Percentiles rank a stretch among this genome's conserved stretches.
These are phyloP conservation scores for Chrysanthemum lavandulifolium DNA, from an alignment of 129 eudicot species.

Conservation along the genomic window DNA sequence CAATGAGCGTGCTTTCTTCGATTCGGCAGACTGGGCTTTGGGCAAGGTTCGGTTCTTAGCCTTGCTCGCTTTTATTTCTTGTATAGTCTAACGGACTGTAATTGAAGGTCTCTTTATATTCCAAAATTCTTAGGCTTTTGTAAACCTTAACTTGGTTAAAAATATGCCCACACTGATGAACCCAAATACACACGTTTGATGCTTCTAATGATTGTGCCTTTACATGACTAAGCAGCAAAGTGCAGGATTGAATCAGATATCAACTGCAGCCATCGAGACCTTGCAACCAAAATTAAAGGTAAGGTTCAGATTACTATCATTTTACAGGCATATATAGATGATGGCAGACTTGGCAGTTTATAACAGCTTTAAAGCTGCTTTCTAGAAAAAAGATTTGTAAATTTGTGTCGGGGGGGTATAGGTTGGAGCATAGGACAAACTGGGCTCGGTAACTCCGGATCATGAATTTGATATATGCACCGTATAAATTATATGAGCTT, in stretches of 20 bases:
- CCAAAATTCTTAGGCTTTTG: neutral
- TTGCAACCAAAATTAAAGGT: conserved; percentile 1
- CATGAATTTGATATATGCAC: too few relatives aligned
- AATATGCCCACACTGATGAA: neutral
- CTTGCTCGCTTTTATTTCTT: neutral
- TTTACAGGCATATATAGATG: too few relatives aligned
- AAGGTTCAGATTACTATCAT: neutral
- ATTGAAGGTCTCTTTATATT: neutral
- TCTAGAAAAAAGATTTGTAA: too few relatives aligned
- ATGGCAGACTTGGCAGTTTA: too few relatives aligned
- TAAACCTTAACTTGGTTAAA: neutral
- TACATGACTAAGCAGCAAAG: neutral
- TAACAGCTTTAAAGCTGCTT: too few relatives aligned
- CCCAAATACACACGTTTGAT: too few relatives aligned
- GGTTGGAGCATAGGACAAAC: too few relatives aligned
- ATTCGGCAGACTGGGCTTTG: conserved; percentile 17
- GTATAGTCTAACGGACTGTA: neutral
- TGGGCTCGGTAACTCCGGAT: too few relatives aligned
- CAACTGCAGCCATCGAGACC: neutral
- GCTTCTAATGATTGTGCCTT: neutral
- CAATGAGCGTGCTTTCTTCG: conserved; percentile 13
- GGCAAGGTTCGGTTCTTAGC: conserved; percentile 1
- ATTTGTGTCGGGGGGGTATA: too few relatives aligned
- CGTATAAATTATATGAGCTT: too few relatives aligned
- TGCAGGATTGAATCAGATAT: conserved; percentile 1